Evolutionary conservation across 306 rosid species (phyloP).

Genomic region (Chamaecrista fasciculata): DNA sequence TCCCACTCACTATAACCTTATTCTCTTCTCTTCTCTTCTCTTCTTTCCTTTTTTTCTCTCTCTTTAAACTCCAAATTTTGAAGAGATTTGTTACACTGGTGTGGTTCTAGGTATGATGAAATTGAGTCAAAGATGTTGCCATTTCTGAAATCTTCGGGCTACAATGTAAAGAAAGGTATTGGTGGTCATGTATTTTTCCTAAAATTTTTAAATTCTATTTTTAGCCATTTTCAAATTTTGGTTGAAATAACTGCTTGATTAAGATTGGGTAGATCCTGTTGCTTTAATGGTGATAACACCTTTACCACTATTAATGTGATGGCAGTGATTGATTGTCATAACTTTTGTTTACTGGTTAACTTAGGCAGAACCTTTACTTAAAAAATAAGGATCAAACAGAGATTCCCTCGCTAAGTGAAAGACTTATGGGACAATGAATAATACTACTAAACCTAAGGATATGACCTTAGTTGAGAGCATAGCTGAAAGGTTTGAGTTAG

Average conservation of each 20-base stretch:
- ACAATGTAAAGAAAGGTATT: conserved; percentile 93
- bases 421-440: conserved; percentile 9
- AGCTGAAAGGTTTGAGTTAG: not conserved
- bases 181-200: not conserved
- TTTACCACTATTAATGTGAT: not conserved
- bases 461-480: conserved; percentile 5
- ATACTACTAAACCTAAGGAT: conserved; percentile 15
- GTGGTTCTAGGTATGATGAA: conserved; percentile 76
- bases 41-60: too few relatives aligned
- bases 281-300: not conserved
- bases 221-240: not conserved
- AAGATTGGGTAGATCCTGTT: not conserved
- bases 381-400: too few relatives aligned
- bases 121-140: conserved; percentile 90
- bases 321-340: not conserved
- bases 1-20: not conserved
- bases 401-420: too few relatives aligned
- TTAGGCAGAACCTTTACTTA: too few relatives aligned
- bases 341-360: conserved; percentile 12
- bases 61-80: not conserved
- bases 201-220: not conserved
- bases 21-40: too few relatives aligned
- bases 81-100: conserved; percentile 3
- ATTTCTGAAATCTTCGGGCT: conserved; percentile 79
- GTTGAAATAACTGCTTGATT: conserved; percentile 15